Conservation (phyloP, 768 basidiomycete genomes). For the Lactarius trivialis region DNA sequence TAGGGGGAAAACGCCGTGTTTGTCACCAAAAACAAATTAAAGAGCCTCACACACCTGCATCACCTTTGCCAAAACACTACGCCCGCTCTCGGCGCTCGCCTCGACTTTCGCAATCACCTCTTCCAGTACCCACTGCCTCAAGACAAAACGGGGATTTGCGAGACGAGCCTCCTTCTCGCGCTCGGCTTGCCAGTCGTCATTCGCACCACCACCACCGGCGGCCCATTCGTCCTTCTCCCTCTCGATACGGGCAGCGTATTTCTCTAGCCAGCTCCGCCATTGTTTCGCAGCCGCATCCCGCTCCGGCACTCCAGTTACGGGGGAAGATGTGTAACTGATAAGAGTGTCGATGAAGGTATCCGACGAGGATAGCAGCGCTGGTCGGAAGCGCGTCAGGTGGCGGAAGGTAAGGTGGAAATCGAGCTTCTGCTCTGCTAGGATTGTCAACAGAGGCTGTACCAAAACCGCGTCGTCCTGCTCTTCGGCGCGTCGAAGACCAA, state of each 20-base stretch:
- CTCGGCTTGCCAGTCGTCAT: slow-evolving; percentile 22
- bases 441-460: slow-evolving; percentile 60
- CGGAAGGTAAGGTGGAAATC: slow-evolving; percentile 90
- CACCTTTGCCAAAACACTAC: slow-evolving; percentile 69
- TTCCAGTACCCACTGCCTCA: slow-evolving; percentile 94
- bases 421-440: slow-evolving; percentile 67
- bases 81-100: slow-evolving; percentile 53
- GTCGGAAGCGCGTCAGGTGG: slow-evolving; percentile 54
- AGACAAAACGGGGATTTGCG: slow-evolving; percentile 85
- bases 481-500: slow-evolving; percentile 59
- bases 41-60: slow-evolving; percentile 54
- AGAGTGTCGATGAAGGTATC: slow-evolving; percentile 40
- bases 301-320: slow-evolving; percentile 42
- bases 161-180: slow-evolving; percentile 37
- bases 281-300: slow-evolving; percentile 37
- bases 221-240: slow-evolving; percentile 46
- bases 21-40: no score
- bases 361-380: slow-evolving; percentile 31
- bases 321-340: slow-evolving; percentile 43
- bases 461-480: slow-evolving; percentile 53
- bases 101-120: slow-evolving; percentile 81
- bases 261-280: slow-evolving; percentile 60
- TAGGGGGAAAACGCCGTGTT: no score
- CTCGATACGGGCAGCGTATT: slow-evolving; percentile 53
- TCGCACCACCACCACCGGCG: no score